Evolutionary conservation across 179 eudicot genomes (phyloP), one percentile per base, ranked within the genome.

Genomic region (Spergularia azorica): DNA sequence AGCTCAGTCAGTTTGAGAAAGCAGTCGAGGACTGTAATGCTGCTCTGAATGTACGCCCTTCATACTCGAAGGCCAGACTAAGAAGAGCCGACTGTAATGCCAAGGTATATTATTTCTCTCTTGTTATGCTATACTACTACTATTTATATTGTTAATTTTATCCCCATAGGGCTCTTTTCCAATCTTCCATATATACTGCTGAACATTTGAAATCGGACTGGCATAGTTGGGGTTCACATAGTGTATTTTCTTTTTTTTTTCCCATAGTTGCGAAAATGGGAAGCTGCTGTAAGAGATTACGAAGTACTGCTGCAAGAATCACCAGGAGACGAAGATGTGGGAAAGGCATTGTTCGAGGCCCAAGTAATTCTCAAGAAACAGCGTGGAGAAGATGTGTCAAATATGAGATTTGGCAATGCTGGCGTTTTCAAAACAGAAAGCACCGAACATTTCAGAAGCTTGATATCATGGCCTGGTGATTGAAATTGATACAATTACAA

Each of bases 261-360:
- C 60, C 39, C 32, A 39, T 65, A 93, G 97, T 70, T 90, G 85
- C 84, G 67, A 77, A 93, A 84, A 78, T 91, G 93, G 97, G 91
- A 89, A 75, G 85, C 85, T 4, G 85, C 92, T 20, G 18, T 86
- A 26, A 82, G 87, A 85, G 98, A 93, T 72, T 91, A 88, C 20
- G 95, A 90, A 77, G 60, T 87, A 67, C 66, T 93, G 82, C 21
- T 82, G 36, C 82, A 79, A 79, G 93, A 89, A 74, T 83, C 87
- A 4, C 95, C 91, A 1, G 89, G 87, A n/a, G 90, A 93, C 6
- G 97, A 84, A 74, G 90, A 83, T 57, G 86, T 86, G 52, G 84
- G 72, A 8, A 79, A 66, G 70, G 86, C 85, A 17, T 76, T 87
- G 84, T 88, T 86, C 58, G 90, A 91, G 76, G 85, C 93, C 16